A percentile compares a stretch with the other conserved stretches of the same genome.
Conservation (phyloP, 2,329 filamentous ascomycete genomes). For the Aspergillus amoenus region DNA sequence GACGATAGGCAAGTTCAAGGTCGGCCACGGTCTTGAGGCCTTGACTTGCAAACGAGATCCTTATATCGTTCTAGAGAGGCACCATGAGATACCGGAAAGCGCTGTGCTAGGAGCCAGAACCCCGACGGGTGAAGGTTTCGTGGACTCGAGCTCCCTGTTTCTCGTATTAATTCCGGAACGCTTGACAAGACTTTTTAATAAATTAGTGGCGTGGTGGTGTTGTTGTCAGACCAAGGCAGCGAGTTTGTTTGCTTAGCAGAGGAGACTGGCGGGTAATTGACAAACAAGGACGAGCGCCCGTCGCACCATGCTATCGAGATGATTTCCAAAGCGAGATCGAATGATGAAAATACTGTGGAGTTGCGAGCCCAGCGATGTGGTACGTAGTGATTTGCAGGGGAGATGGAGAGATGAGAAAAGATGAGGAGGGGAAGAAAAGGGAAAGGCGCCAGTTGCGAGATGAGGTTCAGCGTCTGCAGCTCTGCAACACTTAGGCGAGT, state of each 20-base stretch:
- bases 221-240: neutral
- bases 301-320: slow-evolving; percentile 14
- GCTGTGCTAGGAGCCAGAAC: neutral
- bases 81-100: neutral
- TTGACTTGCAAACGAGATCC: neutral
- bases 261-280: slow-evolving; percentile 3
- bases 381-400: slow-evolving; percentile 31
- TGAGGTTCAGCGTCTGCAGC: slow-evolving; percentile 7
- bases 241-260: slow-evolving; percentile 9
- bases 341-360: slow-evolving; percentile 16
- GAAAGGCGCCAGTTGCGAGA: neutral
- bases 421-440: neutral
- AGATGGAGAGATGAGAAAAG: slow-evolving; percentile 15
- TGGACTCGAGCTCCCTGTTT: neutral
- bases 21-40: neutral
- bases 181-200: neutral
- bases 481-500: slow-evolving; percentile 1
- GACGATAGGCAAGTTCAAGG: neutral
- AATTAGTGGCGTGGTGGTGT: slow-evolving; percentile 1
- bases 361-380: slow-evolving; percentile 30
- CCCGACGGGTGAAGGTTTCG: neutral
- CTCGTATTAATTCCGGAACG: neutral
- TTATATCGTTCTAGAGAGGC: neutral
- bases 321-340: slow-evolving; percentile 2
- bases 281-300: slow-evolving; percentile 6